Base-by-base conservation (phyloP, 495 filamentous ascomycete genomes). In the Saxophila tyrrhenica region DNA sequence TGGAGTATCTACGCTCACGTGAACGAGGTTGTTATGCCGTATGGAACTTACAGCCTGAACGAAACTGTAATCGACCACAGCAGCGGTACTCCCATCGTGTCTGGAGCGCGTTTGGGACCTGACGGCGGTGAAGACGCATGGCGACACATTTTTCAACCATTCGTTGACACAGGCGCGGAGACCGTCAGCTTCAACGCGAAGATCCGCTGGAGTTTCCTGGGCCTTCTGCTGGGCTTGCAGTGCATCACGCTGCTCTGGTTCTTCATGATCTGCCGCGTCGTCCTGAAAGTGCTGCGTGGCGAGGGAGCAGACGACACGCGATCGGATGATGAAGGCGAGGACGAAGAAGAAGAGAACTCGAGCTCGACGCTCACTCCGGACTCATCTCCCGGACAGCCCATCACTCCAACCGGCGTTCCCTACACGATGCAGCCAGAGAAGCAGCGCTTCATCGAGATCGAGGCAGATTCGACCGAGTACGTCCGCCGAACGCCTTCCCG, bases 221-320 rank as follows among this genome's bases (percentile, higher is more conserved):
- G 74, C 29, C 75, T 87, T 50, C 76, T 97, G 16, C 71, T 94
- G 16, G 76, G 80, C 38, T 70, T 97, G n/a, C 88, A 96, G 66
- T 71, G 74, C 9, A 73, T 97, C 25, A 86, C 85, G 17, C 71
- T 95, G 29, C 73, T 91, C 60, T 97, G 91, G 91, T 94, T 96
- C 65, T 77, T 72, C 61, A 84, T 95, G 82, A 94, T 96, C 62
- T 63, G 87, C 24, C 77, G 78, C 23, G 86, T 97, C 0, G 90
- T 88, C 19, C 71, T 81, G 49, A 80, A 79, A 25, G 86, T 95
- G 1, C 61, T 96, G 17, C 78, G 72, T 45, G 89, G 87, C 23
- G 77, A 78, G n/a, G 75, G 78, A 24, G 89, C 91, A 22, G 91
- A 94, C 51, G 91, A 97, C 62, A 76, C 78, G 25, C 81, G 91